These are phyloP conservation scores for Lizanozyma gosingica DNA, from an alignment of 1,139 yeast genomes.

Conservation along the genomic window DNA sequence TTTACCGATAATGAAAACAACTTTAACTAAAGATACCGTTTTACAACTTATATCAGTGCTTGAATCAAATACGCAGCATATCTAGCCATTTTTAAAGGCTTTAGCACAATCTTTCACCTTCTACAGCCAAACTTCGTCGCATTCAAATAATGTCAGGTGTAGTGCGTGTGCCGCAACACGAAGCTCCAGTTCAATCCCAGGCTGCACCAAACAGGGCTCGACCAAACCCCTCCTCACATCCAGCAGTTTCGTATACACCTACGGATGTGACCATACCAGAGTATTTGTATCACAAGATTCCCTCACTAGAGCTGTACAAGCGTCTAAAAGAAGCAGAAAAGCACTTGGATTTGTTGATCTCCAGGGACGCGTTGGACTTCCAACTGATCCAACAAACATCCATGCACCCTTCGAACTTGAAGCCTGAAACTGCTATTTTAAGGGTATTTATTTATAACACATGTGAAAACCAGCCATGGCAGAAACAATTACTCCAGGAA, in stretches of 20 bases:
- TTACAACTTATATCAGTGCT: no score
- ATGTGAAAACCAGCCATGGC: constrained; percentile 90
- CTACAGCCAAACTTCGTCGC: no score
- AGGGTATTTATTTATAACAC: constrained; percentile 81
- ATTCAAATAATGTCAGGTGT: background rate
- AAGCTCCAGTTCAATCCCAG: background rate
- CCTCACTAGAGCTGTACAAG: constrained; percentile 67
- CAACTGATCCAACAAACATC: constrained; percentile 59
- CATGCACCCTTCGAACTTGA: constrained; percentile 29
- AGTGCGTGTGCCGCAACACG: background rate
- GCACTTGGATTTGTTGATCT: constrained; percentile 67
- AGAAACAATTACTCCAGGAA: constrained; percentile 33
- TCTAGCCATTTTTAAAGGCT: no score
- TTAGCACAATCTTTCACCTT: no score
- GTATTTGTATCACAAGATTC: constrained; percentile 51
- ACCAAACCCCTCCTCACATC: constrained; percentile 7
- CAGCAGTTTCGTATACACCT: constrained; percentile 47
- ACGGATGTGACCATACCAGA: constrained; percentile 64
- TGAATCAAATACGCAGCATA: no score
- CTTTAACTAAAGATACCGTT: no score
- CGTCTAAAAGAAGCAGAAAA: constrained; percentile 70
- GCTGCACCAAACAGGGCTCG: background rate
- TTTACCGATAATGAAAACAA: no score
- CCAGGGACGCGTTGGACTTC: constrained; percentile 76
- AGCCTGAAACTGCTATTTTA: constrained; percentile 46